phyloP scores from a whole-genome alignment of 768 basidiomycete species.

The Lactarius vividus region DNA sequence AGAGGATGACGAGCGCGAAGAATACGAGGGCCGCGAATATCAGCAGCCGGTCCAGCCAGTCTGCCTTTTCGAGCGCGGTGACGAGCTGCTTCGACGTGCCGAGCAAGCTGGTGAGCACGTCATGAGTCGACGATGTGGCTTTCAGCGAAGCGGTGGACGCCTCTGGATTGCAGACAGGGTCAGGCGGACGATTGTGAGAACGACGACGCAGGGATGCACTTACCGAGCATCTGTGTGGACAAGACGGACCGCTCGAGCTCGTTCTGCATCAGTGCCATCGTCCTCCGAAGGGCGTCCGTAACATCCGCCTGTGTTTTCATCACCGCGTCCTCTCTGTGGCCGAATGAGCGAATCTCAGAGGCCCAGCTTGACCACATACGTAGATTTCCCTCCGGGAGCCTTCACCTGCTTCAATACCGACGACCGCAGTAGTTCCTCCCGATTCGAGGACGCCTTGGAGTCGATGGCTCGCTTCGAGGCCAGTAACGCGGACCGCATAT shows the following conservation, averaged over 20 bases:
- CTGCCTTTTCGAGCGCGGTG: constrained; percentile 82
- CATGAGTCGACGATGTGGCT: constrained; percentile 73
- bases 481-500: constrained; percentile 66
- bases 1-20: constrained; percentile 80
- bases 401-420: constrained; percentile 49
- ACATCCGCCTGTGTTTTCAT: constrained; percentile 90
- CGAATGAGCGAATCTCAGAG: constrained; percentile 6
- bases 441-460: constrained; percentile 50
- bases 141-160: constrained; percentile 74
- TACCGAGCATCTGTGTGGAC: constrained; percentile 81
- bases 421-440: constrained; percentile 67
- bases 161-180: constrained; percentile 44
- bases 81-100: constrained; percentile 81
- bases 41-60: constrained; percentile 88
- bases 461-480: constrained; percentile 74
- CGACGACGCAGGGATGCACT: constrained; percentile 23
- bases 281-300: constrained; percentile 83
- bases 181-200: not conserved
- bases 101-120: constrained; percentile 67
- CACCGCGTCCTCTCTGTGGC: constrained; percentile 70
- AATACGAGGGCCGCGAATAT: constrained; percentile 77
- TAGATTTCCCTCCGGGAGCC: constrained; percentile 53
- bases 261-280: constrained; percentile 81
- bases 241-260: constrained; percentile 90
- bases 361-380: constrained; percentile 42